Conservation (phyloP, 768 basidiomycete genomes). For the Candolleomyces eurysporus region DNA sequence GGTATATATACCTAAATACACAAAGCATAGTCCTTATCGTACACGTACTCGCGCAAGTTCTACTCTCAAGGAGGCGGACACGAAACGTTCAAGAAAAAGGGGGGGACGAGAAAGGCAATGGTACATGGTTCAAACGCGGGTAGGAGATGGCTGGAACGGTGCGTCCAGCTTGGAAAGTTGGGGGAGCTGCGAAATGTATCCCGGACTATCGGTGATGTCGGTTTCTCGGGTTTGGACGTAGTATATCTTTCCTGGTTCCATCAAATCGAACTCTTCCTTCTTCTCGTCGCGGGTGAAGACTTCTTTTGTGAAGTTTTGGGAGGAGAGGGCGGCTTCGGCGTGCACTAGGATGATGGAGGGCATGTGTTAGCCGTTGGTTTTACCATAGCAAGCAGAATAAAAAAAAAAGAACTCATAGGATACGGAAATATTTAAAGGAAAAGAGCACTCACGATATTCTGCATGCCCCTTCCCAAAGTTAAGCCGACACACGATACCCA, state of each 20-base stretch:
- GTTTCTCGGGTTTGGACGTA: conserved; percentile 4
- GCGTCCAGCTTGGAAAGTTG: too few species aligned
- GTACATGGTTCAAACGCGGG: too few species aligned
- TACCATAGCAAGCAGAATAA: neutral
- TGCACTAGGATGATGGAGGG: conserved; percentile 23
- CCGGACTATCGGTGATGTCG: neutral
- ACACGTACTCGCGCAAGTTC: too few species aligned
- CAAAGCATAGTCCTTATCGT: too few species aligned
- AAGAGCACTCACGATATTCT: conserved; percentile 46
- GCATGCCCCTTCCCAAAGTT: conserved; percentile 56
- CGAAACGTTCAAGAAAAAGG: too few species aligned
- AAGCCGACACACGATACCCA: conserved; percentile 47
- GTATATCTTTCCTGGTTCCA: neutral
- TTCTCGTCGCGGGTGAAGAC: conserved; percentile 33
- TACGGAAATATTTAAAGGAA: neutral
- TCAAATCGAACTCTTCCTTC: conserved; percentile 5
- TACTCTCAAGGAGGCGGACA: too few species aligned
- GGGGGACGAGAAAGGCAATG: too few species aligned
- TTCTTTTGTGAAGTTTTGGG: conserved; percentile 36
- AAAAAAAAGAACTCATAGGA: neutral
- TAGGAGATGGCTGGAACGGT: too few species aligned
- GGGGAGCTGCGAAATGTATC: too few species aligned
- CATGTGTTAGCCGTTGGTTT: too few species aligned
- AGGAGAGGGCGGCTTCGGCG: conserved; percentile 37
- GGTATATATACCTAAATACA: too few species aligned